Percentiles rank a stretch among this genome's conserved stretches.
Evolutionary conservation across 1,139 yeast species (phyloP).

Genomic region (Candida dubliniensis): DNA sequence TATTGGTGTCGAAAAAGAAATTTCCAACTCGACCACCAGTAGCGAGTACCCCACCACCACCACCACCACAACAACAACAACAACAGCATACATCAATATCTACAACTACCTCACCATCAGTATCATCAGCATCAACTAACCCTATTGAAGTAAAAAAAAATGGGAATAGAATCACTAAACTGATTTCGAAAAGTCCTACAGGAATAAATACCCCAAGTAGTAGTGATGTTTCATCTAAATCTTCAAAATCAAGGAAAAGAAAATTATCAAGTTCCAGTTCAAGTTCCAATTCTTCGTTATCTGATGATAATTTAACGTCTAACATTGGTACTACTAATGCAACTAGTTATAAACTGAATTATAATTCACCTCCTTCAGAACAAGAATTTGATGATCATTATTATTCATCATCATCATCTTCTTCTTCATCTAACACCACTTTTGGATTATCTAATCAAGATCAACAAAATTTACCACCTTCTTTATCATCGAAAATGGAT

Average conservation of each 20-base stretch:
- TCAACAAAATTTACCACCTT: constrained; percentile 1
- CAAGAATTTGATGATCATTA: constrained; percentile 15
- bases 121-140: too few relatives aligned
- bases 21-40: constrained; percentile 6
- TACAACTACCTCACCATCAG: too few relatives aligned
- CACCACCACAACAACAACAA: too few relatives aligned
- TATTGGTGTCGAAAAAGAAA: constrained; percentile 13
- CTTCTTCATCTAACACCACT: not conserved
- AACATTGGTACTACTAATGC: constrained; percentile 3
- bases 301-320: constrained; percentile 16
- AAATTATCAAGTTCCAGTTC: constrained; percentile 15
- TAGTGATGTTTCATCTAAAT: too few relatives aligned
- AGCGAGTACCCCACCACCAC: constrained; percentile 5
- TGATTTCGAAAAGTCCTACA: too few relatives aligned
- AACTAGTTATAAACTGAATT: constrained; percentile 12
- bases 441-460: not conserved
- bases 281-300: constrained; percentile 15
- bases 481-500: constrained; percentile 15
- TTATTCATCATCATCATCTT: constrained; percentile 4
- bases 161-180: too few relatives aligned
- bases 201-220: too few relatives aligned
- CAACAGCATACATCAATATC: too few relatives aligned
- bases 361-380: constrained; percentile 34
- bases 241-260: constrained; percentile 5
- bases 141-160: too few relatives aligned